Percentiles rank a stretch among this genome's conserved stretches.
Evolutionary conservation across 257 asterid species (phyloP).

Genomic region (Cordia subcordata): DNA sequence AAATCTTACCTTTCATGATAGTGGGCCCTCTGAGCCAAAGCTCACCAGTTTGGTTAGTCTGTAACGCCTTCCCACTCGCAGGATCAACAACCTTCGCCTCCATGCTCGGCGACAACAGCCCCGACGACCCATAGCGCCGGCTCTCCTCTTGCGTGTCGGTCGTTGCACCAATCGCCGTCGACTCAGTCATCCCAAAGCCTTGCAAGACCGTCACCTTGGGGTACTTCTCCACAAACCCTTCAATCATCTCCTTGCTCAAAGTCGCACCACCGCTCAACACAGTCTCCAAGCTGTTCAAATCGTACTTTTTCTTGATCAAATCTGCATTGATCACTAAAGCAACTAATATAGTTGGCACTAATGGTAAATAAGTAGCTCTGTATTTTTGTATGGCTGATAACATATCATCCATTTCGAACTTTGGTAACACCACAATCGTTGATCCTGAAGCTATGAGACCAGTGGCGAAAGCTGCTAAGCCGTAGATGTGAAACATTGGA

Average conservation of each 20-base stretch:
- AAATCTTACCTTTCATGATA: conserved; percentile 69
- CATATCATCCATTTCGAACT: conserved; percentile 82
- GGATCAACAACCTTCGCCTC: conserved; percentile 88
- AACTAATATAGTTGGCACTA: conserved; percentile 84
- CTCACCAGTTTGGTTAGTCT: conserved; percentile 73
- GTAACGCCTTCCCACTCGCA: conserved; percentile 45
- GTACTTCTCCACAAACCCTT: conserved; percentile 71
- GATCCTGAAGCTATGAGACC: conserved; percentile 76
- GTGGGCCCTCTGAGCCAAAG: conserved; percentile 93
- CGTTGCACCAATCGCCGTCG: conserved; percentile 79
- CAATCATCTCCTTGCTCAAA: conserved; percentile 77
- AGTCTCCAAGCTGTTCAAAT: conserved; percentile 52
- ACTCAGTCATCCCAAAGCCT: conserved; percentile 91
- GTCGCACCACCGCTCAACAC: conserved; percentile 93
- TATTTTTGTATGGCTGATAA: conserved; percentile 52
- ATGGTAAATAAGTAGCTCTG: conserved; percentile 59
- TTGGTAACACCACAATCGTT: conserved; percentile 64
- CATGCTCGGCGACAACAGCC: conserved; percentile 72
- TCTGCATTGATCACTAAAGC: conserved; percentile 62
- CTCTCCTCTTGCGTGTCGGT: conserved; percentile 82
- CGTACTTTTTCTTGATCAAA: conserved; percentile 37
- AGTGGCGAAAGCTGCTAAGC: conserved; percentile 66
- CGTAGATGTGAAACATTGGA: conserved; percentile 95
- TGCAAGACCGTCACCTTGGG: conserved; percentile 62
- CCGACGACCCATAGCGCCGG: conserved; percentile 83